Evolutionary conservation across 129 eudicot species (phyloP).

Genomic region (Erigeron canadensis): DNA sequence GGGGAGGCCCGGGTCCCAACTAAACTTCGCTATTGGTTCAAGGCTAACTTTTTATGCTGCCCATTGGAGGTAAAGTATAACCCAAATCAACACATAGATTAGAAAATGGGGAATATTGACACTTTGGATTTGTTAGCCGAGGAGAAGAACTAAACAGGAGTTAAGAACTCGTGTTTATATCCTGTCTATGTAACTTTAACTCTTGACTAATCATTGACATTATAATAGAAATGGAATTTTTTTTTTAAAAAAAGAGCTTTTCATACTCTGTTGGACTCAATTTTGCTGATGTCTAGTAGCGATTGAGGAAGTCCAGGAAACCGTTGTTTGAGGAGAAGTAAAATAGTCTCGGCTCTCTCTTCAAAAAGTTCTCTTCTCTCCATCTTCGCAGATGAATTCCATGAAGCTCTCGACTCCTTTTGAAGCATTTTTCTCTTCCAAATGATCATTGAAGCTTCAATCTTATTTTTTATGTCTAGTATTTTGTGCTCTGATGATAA

Average conservation of each 20-base stretch:
- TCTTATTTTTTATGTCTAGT: slow-evolving; percentile 77
- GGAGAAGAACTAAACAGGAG: not conserved
- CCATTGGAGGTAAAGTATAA: not conserved
- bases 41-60: not conserved
- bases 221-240: not conserved
- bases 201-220: not conserved
- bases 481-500: slow-evolving; percentile 70
- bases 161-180: not conserved
- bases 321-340: slow-evolving; percentile 68
- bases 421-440: slow-evolving; percentile 81
- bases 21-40: not conserved
- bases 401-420: slow-evolving; percentile 60
- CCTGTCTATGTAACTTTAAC: not conserved
- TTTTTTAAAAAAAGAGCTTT: not conserved
- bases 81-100: not conserved
- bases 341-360: slow-evolving; percentile 81
- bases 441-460: slow-evolving; percentile 84
- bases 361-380: slow-evolving; percentile 86
- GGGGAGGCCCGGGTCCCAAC: no score
- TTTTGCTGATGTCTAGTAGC: slow-evolving; percentile 71
- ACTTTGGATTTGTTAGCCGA: not conserved
- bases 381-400: slow-evolving; percentile 67
- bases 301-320: slow-evolving; percentile 88
- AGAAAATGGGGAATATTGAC: not conserved
- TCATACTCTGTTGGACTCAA: slow-evolving; percentile 61